A percentile compares a stretch with the other conserved stretches of the same genome.
Conservation (phyloP, 805 yeast genomes). For the Zygosaccharomyces pseudorouxii region DNA sequence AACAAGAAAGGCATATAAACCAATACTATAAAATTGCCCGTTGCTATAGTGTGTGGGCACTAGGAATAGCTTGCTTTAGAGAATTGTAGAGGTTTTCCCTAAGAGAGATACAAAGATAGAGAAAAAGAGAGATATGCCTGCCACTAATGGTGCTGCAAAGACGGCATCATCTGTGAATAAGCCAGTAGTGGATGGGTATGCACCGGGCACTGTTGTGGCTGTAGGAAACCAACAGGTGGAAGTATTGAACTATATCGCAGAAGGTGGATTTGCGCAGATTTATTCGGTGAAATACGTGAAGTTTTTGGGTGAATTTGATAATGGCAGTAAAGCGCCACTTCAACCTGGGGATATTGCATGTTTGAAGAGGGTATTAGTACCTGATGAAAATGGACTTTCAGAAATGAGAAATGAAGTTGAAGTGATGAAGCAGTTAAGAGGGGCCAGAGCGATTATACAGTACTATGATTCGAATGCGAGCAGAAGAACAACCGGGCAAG, state of each 20-base stretch:
- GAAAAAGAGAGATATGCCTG: conserved; percentile 13
- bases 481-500: conserved; percentile 37
- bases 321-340: conserved; percentile 37
- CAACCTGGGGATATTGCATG: conserved; percentile 52
- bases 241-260: conserved; percentile 54
- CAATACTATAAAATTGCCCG: background rate
- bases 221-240: conserved; percentile 60
- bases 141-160: conserved; percentile 17
- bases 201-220: conserved; percentile 47
- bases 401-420: conserved; percentile 71
- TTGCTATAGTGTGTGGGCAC: background rate
- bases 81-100: background rate
- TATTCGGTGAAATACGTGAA: conserved; percentile 54
- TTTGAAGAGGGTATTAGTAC: conserved; percentile 68
- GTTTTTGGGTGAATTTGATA: conserved; percentile 24
- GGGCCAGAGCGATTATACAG: conserved; percentile 56
- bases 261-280: conserved; percentile 80
- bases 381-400: conserved; percentile 62
- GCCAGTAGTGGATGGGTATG: conserved; percentile 17
- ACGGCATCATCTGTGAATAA: conserved; percentile 13
- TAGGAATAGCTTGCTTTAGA: background rate
- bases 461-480: conserved; percentile 77
- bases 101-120: conserved; percentile 1
- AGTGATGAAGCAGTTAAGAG: conserved; percentile 61
- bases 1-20: background rate